Conservation (phyloP, 1,284 basidiomycete genomes). For the Naganishia albida region DNA sequence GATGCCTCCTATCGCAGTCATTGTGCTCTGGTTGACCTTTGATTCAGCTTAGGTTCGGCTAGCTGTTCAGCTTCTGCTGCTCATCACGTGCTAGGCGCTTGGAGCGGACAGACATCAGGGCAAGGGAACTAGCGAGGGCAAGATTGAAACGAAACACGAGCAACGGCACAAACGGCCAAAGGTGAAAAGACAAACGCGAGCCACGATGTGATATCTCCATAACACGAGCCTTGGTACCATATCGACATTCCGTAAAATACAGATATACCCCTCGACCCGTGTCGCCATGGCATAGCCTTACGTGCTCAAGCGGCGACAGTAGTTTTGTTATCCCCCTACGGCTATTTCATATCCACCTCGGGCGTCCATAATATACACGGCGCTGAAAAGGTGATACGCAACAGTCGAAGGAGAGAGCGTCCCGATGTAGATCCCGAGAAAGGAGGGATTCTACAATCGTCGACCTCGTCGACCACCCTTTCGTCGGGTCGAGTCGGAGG, state of each 20-base stretch:
- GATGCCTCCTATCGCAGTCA: no score
- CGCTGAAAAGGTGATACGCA: not conserved
- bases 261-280: not conserved
- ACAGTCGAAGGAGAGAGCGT: not conserved
- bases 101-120: not conserved
- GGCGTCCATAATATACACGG: not conserved
- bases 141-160: not conserved
- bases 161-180: not conserved
- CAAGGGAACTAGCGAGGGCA: not conserved
- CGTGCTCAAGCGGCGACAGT: constrained; percentile 30
- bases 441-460: constrained; percentile 65
- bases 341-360: constrained; percentile 1
- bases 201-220: constrained; percentile 28
- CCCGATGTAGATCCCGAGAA: not conserved
- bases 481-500: constrained; percentile 94
- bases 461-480: constrained; percentile 99
- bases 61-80: no score
- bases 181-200: constrained; percentile 15
- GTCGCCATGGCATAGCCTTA: constrained; percentile 8
- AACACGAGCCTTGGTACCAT: constrained; percentile 6
- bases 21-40: no score
- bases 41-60: no score
- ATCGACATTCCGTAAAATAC: not conserved
- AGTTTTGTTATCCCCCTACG: not conserved
- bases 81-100: no score